Base-by-base conservation (phyloP, 1,284 basidiomycete genomes). In the Melampsora americana region DNA sequence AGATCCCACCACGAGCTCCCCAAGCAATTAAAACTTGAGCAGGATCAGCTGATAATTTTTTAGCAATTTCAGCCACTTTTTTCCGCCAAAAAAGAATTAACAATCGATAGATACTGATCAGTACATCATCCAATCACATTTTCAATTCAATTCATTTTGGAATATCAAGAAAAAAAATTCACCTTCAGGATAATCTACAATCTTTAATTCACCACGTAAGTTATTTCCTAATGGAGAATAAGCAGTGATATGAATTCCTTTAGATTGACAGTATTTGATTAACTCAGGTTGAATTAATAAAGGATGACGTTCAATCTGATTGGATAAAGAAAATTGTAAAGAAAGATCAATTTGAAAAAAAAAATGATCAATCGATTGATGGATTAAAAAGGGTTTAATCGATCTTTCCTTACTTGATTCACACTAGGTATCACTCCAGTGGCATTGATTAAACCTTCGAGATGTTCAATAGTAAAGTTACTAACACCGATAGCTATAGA, bases 151-250 rank as follows among this genome's bases (percentile, higher is more conserved):
- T n/a, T n/a, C n/a, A n/a, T n/a, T n/a, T n/a, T n/a, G n/a, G n/a
- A n/a, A n/a, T n/a, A n/a, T n/a, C n/a, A n/a, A n/a, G n/a, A n/a
- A n/a, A n/a, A n/a, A n/a, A n/a, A n/a, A n/a, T 9, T 30, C 56
- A 74, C 72, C 73, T 69, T 76, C 73, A 20, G 73, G 73, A 56
- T 76, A 76, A 30, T 69, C 66, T 32, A 76, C 73, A 53, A 76
- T 69, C 60, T 76, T 76, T 11, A n/a, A 12, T 53, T 76, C 66
- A 26, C 79, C 78, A 20, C 77, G 48, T 66, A 78, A 76, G 69
- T 80, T 83, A 80, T 83, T 84, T 65, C 84, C 84, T 35, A 84
- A 80, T 14, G 84, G 84, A 11, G 81, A 82, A 81, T 84, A 84
- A 28, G 83, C 83, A 48, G 83, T 83, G 65, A 84, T 79, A 78